phyloP scores from a whole-genome alignment of 768 basidiomycete genomes.

The Cyathus striatus region DNA sequence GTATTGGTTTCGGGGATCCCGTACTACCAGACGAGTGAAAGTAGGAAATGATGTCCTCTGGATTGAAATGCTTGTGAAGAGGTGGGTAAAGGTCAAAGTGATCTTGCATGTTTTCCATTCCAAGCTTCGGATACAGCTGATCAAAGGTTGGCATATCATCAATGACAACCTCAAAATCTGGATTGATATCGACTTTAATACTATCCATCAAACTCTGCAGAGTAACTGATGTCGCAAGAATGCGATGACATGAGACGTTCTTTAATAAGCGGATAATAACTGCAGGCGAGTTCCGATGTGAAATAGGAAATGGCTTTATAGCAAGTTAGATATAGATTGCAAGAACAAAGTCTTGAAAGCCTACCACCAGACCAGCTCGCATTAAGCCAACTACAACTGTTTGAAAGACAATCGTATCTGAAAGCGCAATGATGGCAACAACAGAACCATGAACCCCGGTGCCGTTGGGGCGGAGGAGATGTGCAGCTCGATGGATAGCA shows the following conservation, averaged over 20 bases:
- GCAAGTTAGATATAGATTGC: not conserved
- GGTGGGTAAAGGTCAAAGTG: too few relatives aligned
- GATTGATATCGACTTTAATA: constrained; percentile 14
- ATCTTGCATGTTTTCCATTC: constrained; percentile 20
- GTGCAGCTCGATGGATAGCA: constrained; percentile 23
- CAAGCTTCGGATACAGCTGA: constrained; percentile 37
- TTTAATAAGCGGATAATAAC: constrained; percentile 26
- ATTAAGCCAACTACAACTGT: constrained; percentile 18
- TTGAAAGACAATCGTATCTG: constrained; percentile 21
- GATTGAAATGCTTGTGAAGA: constrained; percentile 21
- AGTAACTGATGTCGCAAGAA: constrained; percentile 22
- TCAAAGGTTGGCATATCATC: constrained; percentile 26
- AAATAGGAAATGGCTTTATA: constrained; percentile 27
- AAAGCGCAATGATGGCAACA: constrained; percentile 23
- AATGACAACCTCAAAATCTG: constrained; percentile 13
- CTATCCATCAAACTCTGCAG: constrained; percentile 19
- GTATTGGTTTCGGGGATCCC: constrained; percentile 30
- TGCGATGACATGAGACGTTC: constrained; percentile 20
- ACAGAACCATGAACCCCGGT: constrained; percentile 15
- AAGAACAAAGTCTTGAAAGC: constrained; percentile 11
- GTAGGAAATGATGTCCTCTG: constrained; percentile 12
- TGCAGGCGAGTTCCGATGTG: constrained; percentile 28
- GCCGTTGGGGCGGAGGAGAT: constrained; percentile 11
- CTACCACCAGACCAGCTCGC: constrained; percentile 20
- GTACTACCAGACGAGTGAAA: constrained; percentile 33